Conservation (phyloP, 371 early-diverging fungal species). For the Fennellomyces sp. region DNA sequence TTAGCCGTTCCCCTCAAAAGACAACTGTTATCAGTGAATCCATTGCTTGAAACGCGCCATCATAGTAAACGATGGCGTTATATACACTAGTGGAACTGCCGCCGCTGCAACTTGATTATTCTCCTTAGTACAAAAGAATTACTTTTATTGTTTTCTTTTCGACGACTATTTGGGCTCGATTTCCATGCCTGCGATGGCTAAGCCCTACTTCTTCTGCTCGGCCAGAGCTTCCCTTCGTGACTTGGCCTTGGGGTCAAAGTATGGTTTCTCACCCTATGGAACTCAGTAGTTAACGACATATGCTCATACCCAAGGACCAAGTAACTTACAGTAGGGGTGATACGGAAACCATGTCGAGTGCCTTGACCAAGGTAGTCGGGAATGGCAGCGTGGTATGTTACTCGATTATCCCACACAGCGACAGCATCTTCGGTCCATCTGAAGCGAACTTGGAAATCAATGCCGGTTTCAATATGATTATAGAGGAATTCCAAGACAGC, state of each 20-base stretch:
- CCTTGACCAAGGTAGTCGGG: conserved; percentile 46
- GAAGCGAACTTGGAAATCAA: conserved; percentile 70
- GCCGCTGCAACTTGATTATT: no score
- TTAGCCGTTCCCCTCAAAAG: no score
- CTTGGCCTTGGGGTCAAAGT: conserved; percentile 1
- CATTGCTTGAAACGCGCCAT: no score
- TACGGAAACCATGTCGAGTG: conserved; percentile 45
- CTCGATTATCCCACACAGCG: conserved; percentile 67
- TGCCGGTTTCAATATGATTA: conserved; percentile 50
- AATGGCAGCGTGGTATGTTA: conserved; percentile 54
- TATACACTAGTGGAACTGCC: no score
- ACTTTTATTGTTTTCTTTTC: no score
- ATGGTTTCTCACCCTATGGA: background rate
- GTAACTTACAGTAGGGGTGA: conserved; percentile 32
- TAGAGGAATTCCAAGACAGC: conserved; percentile 56
- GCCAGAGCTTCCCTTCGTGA: background rate
- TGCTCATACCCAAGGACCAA: no score
- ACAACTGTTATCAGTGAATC: no score
- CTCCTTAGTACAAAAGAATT: no score
- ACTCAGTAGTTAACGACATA: background rate
- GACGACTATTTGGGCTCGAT: no score
- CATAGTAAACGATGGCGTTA: no score
- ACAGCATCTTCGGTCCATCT: conserved; percentile 57
- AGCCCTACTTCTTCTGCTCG: background rate
- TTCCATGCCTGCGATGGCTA: no score